Evolutionary conservation across 768 basidiomycete genomes (phyloP), one percentile per base, ranked within the genome.

Genomic region (Kwoniella sp.): DNA sequence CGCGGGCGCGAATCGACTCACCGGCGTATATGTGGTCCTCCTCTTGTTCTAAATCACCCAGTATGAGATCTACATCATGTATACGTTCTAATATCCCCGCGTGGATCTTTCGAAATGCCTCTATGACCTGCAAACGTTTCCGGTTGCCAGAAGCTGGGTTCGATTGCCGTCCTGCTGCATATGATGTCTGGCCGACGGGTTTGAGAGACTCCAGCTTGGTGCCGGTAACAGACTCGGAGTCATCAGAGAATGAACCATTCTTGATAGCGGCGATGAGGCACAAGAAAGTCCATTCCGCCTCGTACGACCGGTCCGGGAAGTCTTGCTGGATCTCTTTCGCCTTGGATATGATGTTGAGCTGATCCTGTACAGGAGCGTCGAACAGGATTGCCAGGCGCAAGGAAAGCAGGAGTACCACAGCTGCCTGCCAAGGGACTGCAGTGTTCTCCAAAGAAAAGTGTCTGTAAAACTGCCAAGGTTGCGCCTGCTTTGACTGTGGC

Each of bases 261-360:
- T 46, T 50, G 10, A 60, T 34, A 9, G 29, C 32, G 15, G 51
- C 28, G 4, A 64, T 7, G 0, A 39, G 36, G 23, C 9, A 14
- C 3, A 64, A 38, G 39, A 65, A 65, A 4, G 40, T n/a, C 57
- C 54, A 60, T 38, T 65, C 63, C 2, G 36, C 22, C 6, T 39
- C 54, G 22, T 29, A 57, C 2, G 53, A 27, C 17, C 45, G 36
- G n/a, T 55, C 60, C 15, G 32, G 20, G 10, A 36, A 10, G 7
- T 23, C 32, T 5, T 20, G 5, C 11, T 42, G 34, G 9, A 27
- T 12, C 14, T 42, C 32, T 4, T 11, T 6, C 5, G 37, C 46
- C 0, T 17, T 33, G 5, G 14, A 8, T 4, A 46, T 15, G 15
- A 66, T 17, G 1, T 17, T 5, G 19, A 29, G 15, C 25, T 50